Base-by-base conservation (phyloP, 2,329 filamentous ascomycete species). In the Cryphonectria naterciae region DNA sequence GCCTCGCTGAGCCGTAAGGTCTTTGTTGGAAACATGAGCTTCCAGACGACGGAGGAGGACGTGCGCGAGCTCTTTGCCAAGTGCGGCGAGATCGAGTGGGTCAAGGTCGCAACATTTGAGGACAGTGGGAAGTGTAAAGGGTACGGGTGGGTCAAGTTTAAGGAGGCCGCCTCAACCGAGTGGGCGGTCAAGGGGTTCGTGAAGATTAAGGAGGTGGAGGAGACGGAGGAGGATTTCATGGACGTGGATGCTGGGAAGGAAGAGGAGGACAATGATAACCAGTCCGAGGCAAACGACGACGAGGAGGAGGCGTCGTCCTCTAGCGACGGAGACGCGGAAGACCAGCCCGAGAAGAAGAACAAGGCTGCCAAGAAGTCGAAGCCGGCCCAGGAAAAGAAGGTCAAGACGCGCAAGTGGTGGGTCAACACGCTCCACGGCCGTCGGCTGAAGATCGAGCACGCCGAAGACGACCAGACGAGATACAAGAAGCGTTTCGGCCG, bases 41-140 rank as follows among this genome's bases (percentile, higher is more conserved):
- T 95, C 81, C 89, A 93, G 77, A 89, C 90, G 5, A 94, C 91
- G 8, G 92, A 95, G 76, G 94, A 97, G 68, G 90, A 93, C 76
- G 81, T 99, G 65, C 85, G 89, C 75, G 86, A 91, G 74, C 93
- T 97, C 78, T 98, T 97, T 80, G 87, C 87, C 65, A 93, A 91
- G 79, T 98, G 95, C 79, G 96, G 96, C 66, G 86, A 91, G 73
- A 89, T 98, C 73, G 89, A 91, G 68, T 93, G 93, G 83, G 88
- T 94, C 74, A 95, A 97, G 82, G 85, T 98, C 75, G 96, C 96
- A 2, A 97, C 95, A 0, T 99, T 99, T 78, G 93, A 98, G 81
- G 97, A 99, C 80, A 92, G 92, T 28, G 96, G 96, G 60, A 99
- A 98, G 83, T 99, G 96, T 85, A 98, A 98, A 83, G 97, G 96